A percentile compares a stretch with the other conserved stretches of the same genome.
Evolutionary conservation across 2,329 filamentous ascomycete species (phyloP).

Genomic region (Cladorrhinum sp.): DNA sequence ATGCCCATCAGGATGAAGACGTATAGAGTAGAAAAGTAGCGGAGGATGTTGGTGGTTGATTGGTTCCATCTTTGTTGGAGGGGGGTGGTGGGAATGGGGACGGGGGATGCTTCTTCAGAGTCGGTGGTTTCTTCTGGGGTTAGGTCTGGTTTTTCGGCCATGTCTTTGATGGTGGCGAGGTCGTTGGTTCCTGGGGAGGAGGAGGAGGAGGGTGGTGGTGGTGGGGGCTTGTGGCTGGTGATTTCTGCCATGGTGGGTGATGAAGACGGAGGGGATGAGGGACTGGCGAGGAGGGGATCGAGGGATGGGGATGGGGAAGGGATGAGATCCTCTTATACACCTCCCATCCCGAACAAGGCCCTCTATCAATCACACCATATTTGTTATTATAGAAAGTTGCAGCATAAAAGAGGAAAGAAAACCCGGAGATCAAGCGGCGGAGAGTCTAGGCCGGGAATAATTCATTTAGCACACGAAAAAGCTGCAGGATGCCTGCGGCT

Average conservation of each 20-base stretch:
- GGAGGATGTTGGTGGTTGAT: slow-evolving; percentile 55
- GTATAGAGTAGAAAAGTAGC: slow-evolving; percentile 57
- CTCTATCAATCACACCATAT: background rate
- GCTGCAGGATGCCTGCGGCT: background rate
- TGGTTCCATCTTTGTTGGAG: slow-evolving; percentile 59
- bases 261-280: background rate
- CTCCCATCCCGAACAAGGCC: background rate
- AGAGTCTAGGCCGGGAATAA: background rate
- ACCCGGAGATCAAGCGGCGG: too few species aligned
- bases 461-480: background rate
- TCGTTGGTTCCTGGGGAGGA: too few species aligned
- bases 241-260: background rate
- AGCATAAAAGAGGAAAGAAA: background rate
- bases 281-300: background rate
- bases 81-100: background rate
- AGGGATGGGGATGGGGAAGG: background rate
- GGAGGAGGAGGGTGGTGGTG: too few species aligned
- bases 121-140: background rate
- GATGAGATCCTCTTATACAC: background rate
- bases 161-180: background rate
- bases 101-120: background rate
- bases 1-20: slow-evolving; percentile 64
- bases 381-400: background rate
- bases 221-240: too few species aligned
- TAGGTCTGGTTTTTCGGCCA: background rate